phyloP scores from a whole-genome alignment of 2,329 filamentous ascomycete species.

The Cyclaneusma minus region DNA sequence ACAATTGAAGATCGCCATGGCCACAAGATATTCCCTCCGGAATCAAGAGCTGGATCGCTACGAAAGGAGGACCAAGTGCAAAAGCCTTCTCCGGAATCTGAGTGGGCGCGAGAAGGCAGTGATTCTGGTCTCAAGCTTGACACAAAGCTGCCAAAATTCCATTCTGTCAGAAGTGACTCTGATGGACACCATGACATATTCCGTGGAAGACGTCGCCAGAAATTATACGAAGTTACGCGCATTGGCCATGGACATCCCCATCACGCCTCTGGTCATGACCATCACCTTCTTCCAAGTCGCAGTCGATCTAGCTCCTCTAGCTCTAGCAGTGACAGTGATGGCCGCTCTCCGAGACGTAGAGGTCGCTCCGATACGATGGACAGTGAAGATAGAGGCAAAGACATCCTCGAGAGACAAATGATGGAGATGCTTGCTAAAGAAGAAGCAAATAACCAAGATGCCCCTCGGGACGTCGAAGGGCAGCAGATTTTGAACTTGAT shows the following conservation, averaged over 20 bases:
- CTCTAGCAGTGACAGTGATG: slow-evolving; percentile 39
- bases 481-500: slow-evolving; percentile 5
- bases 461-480: slow-evolving; percentile 11
- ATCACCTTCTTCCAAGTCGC: slow-evolving; percentile 34
- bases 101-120: slow-evolving; percentile 6
- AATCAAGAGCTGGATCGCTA: slow-evolving; percentile 7
- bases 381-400: slow-evolving; percentile 30
- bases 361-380: slow-evolving; percentile 27
- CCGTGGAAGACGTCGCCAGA: slow-evolving; percentile 43
- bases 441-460: slow-evolving; percentile 18
- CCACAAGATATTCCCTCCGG: slow-evolving; percentile 50
- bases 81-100: slow-evolving; percentile 5
- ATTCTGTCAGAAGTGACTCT: slow-evolving; percentile 12
- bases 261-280: slow-evolving; percentile 30
- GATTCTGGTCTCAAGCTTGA: slow-evolving; percentile 14
- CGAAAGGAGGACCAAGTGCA: slow-evolving; percentile 1
- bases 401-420: slow-evolving; percentile 46
- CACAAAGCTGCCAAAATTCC: slow-evolving; percentile 18
- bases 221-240: slow-evolving; percentile 39
- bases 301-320: slow-evolving; percentile 42
- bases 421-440: slow-evolving; percentile 42
- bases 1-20: slow-evolving; percentile 71
- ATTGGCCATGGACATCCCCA: slow-evolving; percentile 41
- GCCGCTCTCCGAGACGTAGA: slow-evolving; percentile 18
- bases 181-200: slow-evolving; percentile 28